phyloP scores from a whole-genome alignment of 228 moss, liverwort and hornwort species.

The Sphagnum magellanicum region DNA sequence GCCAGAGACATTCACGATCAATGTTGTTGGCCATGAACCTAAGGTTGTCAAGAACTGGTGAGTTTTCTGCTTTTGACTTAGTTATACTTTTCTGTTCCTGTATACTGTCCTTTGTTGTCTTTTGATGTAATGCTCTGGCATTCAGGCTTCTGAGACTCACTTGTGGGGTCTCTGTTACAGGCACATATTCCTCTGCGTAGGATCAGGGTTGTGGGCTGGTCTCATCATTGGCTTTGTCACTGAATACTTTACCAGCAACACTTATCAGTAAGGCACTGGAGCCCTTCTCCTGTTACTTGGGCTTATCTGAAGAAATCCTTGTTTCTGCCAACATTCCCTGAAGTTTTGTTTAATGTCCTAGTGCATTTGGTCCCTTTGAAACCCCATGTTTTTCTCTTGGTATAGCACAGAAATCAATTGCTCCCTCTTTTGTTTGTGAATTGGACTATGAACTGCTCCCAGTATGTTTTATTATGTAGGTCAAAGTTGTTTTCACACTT shows the following conservation, averaged over 20 bases:
- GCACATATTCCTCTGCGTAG: slow-evolving; percentile 69
- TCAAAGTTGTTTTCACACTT: too few species aligned
- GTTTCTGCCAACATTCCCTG: too few species aligned
- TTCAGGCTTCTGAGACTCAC: not conserved
- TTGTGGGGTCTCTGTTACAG: slow-evolving; percentile 11
- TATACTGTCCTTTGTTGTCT: not conserved
- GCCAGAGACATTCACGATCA: slow-evolving; percentile 64
- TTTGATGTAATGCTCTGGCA: too few species aligned
- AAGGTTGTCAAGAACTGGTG: slow-evolving; percentile 74
- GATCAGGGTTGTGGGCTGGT: slow-evolving; percentile 75
- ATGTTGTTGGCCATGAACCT: slow-evolving; percentile 57
- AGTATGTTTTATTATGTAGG: too few species aligned
- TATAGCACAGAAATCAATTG: too few species aligned
- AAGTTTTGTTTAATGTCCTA: too few species aligned
- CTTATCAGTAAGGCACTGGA: slow-evolving; percentile 33
- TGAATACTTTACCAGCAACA: slow-evolving; percentile 91
- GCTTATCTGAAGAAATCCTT: too few species aligned
- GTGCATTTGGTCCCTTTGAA: too few species aligned
- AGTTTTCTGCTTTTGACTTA: not conserved
- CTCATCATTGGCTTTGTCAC: slow-evolving; percentile 89
- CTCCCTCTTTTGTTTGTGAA: too few species aligned
- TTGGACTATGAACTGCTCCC: too few species aligned
- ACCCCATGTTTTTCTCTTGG: too few species aligned
- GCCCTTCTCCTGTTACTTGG: not conserved
- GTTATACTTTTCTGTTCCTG: not conserved